Conservation (phyloP, 2,329 filamentous ascomycete genomes). For the Talaromyces sp. region DNA sequence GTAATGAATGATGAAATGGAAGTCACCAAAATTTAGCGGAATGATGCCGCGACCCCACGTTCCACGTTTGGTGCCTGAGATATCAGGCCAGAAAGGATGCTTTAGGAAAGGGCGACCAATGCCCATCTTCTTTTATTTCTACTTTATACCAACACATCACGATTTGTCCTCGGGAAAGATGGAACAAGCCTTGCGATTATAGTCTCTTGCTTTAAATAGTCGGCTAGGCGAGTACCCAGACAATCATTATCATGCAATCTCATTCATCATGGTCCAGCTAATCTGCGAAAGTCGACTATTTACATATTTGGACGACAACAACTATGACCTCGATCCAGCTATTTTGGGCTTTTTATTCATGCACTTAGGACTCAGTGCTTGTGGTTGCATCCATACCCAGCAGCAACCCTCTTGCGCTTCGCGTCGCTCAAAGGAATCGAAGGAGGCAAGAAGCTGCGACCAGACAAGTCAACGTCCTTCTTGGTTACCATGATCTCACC, state of each 20-base stretch:
- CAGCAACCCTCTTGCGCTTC: not conserved
- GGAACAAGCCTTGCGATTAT: no score
- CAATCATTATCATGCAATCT: no score
- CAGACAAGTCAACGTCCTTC: not conserved
- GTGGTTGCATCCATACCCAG: constrained; percentile 6
- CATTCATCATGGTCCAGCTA: not conserved
- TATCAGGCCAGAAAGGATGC: not conserved
- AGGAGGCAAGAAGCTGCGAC: constrained; percentile 6
- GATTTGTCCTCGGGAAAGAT: no score
- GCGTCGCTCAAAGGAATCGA: constrained; percentile 1
- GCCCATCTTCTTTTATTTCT: no score
- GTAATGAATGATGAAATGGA: no score
- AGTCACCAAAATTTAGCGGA: not conserved
- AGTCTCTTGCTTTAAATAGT: no score
- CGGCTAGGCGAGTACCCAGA: no score
- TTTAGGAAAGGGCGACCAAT: not conserved
- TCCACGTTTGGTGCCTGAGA: not conserved
- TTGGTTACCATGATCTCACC: not conserved
- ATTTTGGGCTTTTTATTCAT: not conserved
- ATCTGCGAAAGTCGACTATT: not conserved
- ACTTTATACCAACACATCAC: no score
- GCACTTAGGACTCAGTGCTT: not conserved
- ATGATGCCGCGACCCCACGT: not conserved
- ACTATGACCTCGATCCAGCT: not conserved
- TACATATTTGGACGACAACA: not conserved